Conservation (phyloP, 139 green algal species). For the Micromonas commoda region DNA sequence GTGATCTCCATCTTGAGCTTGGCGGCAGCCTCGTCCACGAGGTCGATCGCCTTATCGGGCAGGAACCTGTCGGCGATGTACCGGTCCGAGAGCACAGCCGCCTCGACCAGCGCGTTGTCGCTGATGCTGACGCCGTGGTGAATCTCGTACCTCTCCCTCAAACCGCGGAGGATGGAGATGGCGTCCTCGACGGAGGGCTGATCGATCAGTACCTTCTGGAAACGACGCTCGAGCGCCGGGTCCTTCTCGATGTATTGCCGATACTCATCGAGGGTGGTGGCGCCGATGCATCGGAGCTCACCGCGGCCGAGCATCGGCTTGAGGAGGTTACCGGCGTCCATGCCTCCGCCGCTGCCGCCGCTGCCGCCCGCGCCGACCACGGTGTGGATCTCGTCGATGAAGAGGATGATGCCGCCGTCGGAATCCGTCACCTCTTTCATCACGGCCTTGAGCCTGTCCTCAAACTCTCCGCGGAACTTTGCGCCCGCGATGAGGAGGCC, state of each 20-base stretch:
- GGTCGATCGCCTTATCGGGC: slow-evolving; percentile 90
- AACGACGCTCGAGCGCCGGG: slow-evolving; percentile 88
- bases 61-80: slow-evolving; percentile 91
- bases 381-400: slow-evolving; percentile 99
- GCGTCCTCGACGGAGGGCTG: slow-evolving; percentile 89
- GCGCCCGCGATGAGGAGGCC: slow-evolving; percentile 89
- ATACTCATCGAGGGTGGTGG: slow-evolving; percentile 97
- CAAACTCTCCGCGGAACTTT: slow-evolving; percentile 98
- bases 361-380: slow-evolving; percentile 61
- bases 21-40: slow-evolving; percentile 90
- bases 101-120: slow-evolving; percentile 91
- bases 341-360: slow-evolving; percentile 58
- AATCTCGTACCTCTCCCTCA: slow-evolving; percentile 93
- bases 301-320: slow-evolving; percentile 87
- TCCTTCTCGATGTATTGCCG: slow-evolving; percentile 99
- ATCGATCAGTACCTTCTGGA: slow-evolving; percentile 91
- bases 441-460: slow-evolving; percentile 89
- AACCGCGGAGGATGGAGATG: slow-evolving; percentile 89
- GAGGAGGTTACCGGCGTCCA: slow-evolving; percentile 95
- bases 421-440: slow-evolving; percentile 49
- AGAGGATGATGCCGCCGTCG: slow-evolving; percentile 85
- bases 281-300: slow-evolving; percentile 95
- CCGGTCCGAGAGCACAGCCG: slow-evolving; percentile 81
- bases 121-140: slow-evolving; percentile 95
- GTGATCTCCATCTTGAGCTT: slow-evolving; percentile 99